phyloP scores from a whole-genome alignment of 192 early-diverging fungal species.

The Coemansia reversa region DNA sequence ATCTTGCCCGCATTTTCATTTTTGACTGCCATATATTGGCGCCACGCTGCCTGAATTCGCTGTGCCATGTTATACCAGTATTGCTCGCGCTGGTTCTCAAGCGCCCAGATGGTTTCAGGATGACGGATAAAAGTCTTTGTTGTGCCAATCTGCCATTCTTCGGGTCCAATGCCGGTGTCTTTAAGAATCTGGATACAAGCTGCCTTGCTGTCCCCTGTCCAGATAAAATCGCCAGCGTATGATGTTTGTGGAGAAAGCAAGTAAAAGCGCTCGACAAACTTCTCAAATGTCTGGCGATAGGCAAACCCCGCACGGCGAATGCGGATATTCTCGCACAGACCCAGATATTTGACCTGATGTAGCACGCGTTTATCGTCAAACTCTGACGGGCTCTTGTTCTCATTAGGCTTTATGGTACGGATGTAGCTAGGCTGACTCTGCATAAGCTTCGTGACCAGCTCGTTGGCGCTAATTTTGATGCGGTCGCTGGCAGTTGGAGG shows the following conservation, averaged over 20 bases:
- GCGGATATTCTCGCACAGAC: conserved; percentile 95
- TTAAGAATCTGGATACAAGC: conserved; percentile 81
- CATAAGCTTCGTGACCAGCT: conserved; percentile 93
- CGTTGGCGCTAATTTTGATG: conserved; percentile 83
- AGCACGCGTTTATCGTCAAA: conserved; percentile 90
- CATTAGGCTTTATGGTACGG: conserved; percentile 97
- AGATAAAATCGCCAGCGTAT: conserved; percentile 79
- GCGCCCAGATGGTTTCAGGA: conserved; percentile 88
- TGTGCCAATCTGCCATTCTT: conserved; percentile 95
- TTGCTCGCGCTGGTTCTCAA: conserved; percentile 89
- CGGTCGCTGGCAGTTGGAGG: conserved; percentile 97
- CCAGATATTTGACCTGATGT: conserved; percentile 97
- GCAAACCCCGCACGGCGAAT: conserved; percentile 97
- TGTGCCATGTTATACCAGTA: conserved; percentile 97
- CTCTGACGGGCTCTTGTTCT: conserved; percentile 87
- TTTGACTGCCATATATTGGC: conserved; percentile 69
- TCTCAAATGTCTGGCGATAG: conserved; percentile 92
- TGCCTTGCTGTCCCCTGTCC: conserved; percentile 72
- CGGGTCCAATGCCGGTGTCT: conserved; percentile 75
- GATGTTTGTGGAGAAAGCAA: conserved; percentile 71
- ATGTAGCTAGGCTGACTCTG: conserved; percentile 94
- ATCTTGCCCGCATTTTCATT: conserved; percentile 66
- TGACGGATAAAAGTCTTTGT: conserved; percentile 95
- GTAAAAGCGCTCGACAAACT: conserved; percentile 76
- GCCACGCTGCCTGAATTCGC: conserved; percentile 89